phyloP scores from a whole-genome alignment of 345 rosid species.

The Aegle marmelos region DNA sequence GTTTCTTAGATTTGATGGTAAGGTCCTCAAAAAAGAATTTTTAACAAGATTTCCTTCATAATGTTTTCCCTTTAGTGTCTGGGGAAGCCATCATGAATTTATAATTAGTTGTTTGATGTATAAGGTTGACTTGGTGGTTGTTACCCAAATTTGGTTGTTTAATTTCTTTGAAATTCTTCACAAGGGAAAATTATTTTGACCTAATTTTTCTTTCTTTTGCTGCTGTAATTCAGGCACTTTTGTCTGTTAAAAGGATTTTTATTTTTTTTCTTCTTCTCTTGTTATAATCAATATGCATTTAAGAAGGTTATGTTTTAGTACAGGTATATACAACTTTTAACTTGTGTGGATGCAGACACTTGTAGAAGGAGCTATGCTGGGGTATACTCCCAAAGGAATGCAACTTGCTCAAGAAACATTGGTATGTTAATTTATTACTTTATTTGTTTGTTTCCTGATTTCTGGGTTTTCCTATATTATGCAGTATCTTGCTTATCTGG shows the following conservation, averaged over 20 bases:
- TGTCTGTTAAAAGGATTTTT: not conserved
- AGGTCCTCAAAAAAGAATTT: not conserved
- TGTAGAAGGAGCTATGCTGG: constrained; percentile 85
- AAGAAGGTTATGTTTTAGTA: not conserved
- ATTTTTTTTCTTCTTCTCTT: not conserved
- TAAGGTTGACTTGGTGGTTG: not conserved
- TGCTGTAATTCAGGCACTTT: not conserved
- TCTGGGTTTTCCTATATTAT: not conserved
- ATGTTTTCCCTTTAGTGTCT: not conserved
- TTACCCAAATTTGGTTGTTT: not conserved
- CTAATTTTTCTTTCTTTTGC: not conserved
- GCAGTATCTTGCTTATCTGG: not conserved
- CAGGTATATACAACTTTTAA: not conserved
- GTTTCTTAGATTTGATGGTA: not conserved
- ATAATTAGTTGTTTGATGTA: not conserved
- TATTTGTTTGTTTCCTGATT: not conserved
- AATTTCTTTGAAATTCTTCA: not conserved
- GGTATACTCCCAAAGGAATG: constrained; percentile 82
- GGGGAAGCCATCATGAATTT: not conserved
- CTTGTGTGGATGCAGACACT: constrained; percentile 55
- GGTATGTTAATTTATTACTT: constrained; percentile 38
- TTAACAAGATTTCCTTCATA: not conserved
- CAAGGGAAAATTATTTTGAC: not conserved
- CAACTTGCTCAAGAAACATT: constrained; percentile 79
- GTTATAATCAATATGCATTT: not conserved